phyloP scores from a whole-genome alignment of 192 early-diverging fungal genomes.

The Mortierella hygrophila region DNA sequence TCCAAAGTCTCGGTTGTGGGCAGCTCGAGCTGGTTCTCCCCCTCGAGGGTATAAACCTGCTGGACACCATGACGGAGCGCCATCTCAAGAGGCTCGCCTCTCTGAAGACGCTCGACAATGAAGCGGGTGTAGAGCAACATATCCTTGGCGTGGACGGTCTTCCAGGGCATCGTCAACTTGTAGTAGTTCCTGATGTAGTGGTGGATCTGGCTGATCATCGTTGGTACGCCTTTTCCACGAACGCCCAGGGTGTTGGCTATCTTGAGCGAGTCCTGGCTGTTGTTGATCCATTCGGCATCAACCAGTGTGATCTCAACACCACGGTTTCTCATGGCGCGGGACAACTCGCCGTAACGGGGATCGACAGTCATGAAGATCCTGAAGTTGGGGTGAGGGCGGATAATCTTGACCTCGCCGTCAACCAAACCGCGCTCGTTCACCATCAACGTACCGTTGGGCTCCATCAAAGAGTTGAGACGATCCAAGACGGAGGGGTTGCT shows the following conservation, averaged over 20 bases:
- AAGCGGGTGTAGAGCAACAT: conserved; percentile 61
- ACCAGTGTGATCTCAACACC: conserved; percentile 91
- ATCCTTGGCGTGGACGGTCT: conserved; percentile 59
- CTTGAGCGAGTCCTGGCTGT: conserved; percentile 61
- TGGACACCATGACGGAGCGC: conserved; percentile 60
- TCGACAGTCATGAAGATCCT: conserved; percentile 97
- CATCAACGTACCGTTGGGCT: conserved; percentile 87
- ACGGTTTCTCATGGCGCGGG: conserved; percentile 97
- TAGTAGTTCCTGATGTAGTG: conserved; percentile 50
- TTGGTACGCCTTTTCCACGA: conserved; percentile 55
- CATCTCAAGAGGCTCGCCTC: conserved; percentile 58
- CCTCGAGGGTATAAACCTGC: conserved; percentile 59
- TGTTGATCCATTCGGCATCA: conserved; percentile 64
- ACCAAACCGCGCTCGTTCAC: conserved; percentile 93
- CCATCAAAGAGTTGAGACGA: conserved; percentile 93
- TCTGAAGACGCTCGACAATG: conserved; percentile 64
- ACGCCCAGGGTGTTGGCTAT: conserved; percentile 63
- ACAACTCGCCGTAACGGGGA: conserved; percentile 92
- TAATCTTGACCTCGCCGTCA: conserved; percentile 80
- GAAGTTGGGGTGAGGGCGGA: conserved; percentile 90
- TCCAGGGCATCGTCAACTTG: conserved; percentile 33
- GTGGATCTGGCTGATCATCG: conserved; percentile 58
- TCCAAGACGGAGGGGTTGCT: conserved; percentile 96
- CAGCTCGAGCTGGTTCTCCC: conserved; percentile 33
- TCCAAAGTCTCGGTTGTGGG: conserved; percentile 14